Evolutionary conservation across 2,329 filamentous ascomycete species (phyloP).

Genomic region (Diaporthe citrichinensis): DNA sequence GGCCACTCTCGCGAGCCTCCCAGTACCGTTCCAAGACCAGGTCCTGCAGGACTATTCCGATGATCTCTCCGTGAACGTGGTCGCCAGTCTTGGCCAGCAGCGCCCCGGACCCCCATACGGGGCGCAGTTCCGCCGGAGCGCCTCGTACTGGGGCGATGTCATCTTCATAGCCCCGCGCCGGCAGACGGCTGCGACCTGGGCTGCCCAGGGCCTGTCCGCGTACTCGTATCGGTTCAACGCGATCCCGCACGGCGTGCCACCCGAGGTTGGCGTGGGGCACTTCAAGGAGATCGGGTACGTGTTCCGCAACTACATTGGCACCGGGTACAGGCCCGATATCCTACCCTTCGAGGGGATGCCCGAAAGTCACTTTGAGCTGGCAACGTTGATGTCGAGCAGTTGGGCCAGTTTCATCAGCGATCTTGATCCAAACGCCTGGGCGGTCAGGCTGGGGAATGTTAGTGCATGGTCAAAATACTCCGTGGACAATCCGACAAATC

Average conservation of each 20-base stretch:
- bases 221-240: slow-evolving; percentile 36
- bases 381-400: slow-evolving; percentile 40
- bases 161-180: slow-evolving; percentile 33
- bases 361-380: slow-evolving; percentile 13
- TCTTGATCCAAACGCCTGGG: slow-evolving; percentile 42
- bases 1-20: slow-evolving; percentile 17
- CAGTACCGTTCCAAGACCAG: not conserved
- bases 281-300: slow-evolving; percentile 39
- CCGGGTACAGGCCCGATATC: slow-evolving; percentile 23
- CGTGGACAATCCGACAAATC: slow-evolving; percentile 1
- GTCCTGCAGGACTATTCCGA: slow-evolving; percentile 13
- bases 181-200: slow-evolving; percentile 26
- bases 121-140: slow-evolving; percentile 41
- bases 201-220: not conserved
- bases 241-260: slow-evolving; percentile 23
- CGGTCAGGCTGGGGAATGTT: not conserved
- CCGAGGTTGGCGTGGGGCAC: slow-evolving; percentile 31
- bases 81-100: slow-evolving; percentile 17
- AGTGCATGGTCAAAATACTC: not conserved
- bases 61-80: slow-evolving; percentile 17
- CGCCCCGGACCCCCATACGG: slow-evolving; percentile 28
- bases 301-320: slow-evolving; percentile 39
- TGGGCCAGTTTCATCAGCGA: slow-evolving; percentile 43
- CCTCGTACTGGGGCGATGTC: slow-evolving; percentile 38
- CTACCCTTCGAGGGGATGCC: slow-evolving; percentile 24